phyloP scores from a whole-genome alignment of 2,329 filamentous ascomycete species.

The Sporothrix variecibatus region DNA sequence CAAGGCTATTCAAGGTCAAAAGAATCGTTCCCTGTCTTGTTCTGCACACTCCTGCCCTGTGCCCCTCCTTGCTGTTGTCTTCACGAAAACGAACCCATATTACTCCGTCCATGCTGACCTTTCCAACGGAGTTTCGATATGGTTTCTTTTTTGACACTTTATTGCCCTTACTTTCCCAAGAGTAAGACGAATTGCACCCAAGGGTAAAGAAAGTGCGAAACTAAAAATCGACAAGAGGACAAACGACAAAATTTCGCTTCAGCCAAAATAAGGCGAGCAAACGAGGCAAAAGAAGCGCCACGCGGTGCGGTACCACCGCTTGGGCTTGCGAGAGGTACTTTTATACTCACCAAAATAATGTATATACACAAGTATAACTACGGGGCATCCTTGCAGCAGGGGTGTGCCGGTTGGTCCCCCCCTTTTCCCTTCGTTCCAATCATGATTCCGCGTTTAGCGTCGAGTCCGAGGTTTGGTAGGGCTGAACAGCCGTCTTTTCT shows the following conservation, averaged over 20 bases:
- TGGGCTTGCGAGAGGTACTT: not conserved
- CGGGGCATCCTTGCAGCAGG: not conserved
- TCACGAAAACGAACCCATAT: not conserved
- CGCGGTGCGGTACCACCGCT: not conserved
- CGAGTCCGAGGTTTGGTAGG: constrained; percentile 22
- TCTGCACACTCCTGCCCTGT: not conserved
- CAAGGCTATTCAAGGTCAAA: not conserved
- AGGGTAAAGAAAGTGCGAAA: not conserved
- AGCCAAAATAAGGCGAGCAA: not conserved
- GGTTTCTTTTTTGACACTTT: not conserved
- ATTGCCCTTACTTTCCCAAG: not conserved
- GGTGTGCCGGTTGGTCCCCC: not conserved
- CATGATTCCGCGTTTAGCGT: constrained; percentile 23
- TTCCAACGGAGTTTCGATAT: not conserved
- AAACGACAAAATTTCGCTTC: not conserved
- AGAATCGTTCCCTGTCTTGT: not conserved
- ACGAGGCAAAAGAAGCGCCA: not conserved
- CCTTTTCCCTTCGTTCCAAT: constrained; percentile 19
- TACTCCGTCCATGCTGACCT: not conserved
- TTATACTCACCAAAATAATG: not conserved
- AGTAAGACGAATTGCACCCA: not conserved
- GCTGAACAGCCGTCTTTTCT: constrained; percentile 4
- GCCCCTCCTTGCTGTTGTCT: not conserved
- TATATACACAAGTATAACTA: not conserved
- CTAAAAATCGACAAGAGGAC: not conserved